These are phyloP conservation scores for Globisporangium iwayamae DNA, from an alignment of 352 stramenopile species.

Conservation along the genomic window DNA sequence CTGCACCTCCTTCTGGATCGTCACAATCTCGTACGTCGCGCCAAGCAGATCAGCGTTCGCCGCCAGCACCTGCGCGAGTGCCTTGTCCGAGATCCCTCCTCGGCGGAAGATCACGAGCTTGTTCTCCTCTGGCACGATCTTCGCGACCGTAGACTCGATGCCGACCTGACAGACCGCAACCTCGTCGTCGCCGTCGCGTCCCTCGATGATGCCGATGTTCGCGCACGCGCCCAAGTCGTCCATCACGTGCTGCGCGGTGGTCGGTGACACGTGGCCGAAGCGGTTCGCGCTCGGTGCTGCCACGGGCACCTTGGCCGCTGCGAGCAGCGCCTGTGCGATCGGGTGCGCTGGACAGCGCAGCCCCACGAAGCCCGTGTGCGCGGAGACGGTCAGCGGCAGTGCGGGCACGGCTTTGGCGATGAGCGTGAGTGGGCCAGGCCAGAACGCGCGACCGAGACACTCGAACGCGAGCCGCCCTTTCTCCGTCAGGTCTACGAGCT, in stretches of 20 bases:
- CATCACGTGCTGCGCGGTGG: conserved; percentile 94
- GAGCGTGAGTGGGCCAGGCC: conserved; percentile 97
- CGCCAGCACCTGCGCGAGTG: conserved; percentile 55
- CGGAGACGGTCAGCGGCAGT: conserved; percentile 84
- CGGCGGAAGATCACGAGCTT: conserved; percentile 87
- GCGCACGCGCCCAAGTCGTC: conserved; percentile 92
- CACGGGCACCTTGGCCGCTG: conserved; percentile 89
- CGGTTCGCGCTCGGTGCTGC: conserved; percentile 97
- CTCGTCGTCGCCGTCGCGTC: conserved; percentile 25
- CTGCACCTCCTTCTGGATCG: conserved; percentile 59
- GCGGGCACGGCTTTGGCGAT: conserved; percentile 89
- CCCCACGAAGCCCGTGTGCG: conserved; percentile 96
- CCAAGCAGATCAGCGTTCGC: conserved; percentile 36
- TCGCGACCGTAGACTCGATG: conserved; percentile 94
- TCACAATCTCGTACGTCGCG: conserved; percentile 55
- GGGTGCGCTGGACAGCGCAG: conserved; percentile 94
- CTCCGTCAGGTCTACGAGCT: conserved; percentile 85
- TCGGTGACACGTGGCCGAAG: conserved; percentile 98
- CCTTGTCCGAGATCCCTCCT: conserved; percentile 77
- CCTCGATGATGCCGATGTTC: conserved; percentile 87
- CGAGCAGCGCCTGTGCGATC: conserved; percentile 90
- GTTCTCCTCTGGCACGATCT: conserved; percentile 77
- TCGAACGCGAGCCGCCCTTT: conserved; percentile 71
- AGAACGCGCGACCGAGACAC: conserved; percentile 89
- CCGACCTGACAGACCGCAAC: conserved; percentile 79